A percentile compares a stretch with the other conserved stretches of the same genome.
These are phyloP conservation scores for Pythium monospermum DNA, from an alignment of 352 stramenopile species.

Conservation along the genomic window DNA sequence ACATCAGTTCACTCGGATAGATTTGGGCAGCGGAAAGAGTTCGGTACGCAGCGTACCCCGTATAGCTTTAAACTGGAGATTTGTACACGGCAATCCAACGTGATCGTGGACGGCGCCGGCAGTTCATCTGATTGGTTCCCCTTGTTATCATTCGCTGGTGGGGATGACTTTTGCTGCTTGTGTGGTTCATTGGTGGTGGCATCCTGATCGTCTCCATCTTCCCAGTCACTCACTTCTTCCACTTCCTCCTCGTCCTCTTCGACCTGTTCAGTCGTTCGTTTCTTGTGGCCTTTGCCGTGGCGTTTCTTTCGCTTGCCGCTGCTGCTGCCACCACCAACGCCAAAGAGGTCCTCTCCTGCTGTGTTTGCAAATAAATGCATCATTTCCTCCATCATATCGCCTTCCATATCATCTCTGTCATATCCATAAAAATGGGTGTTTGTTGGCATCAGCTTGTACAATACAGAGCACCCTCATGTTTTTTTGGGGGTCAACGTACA, in stretches of 20 bases:
- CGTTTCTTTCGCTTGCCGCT: conserved; percentile 5
- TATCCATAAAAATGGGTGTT: too few species aligned
- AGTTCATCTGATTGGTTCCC: too few species aligned
- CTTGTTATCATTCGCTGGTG: too few species aligned
- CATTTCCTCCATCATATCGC: conserved; percentile 42
- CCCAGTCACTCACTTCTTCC: conserved; percentile 27
- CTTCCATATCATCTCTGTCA: conserved; percentile 30
- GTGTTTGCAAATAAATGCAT: conserved; percentile 46
- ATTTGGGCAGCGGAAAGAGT: not conserved
- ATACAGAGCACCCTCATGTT: too few species aligned
- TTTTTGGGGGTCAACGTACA: conserved; percentile 26
- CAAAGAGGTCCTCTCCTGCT: conserved; percentile 20
- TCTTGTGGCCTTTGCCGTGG: conserved; percentile 5
- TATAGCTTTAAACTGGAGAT: too few species aligned
- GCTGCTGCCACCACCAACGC: conserved; percentile 7
- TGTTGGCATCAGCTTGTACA: too few species aligned
- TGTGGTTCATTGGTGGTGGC: too few species aligned
- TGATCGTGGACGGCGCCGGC: too few species aligned
- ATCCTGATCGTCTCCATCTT: conserved; percentile 7
- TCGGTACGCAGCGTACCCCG: not conserved
- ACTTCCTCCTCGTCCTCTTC: conserved; percentile 17
- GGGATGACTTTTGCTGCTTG: too few species aligned
- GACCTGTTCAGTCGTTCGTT: not conserved
- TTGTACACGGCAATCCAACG: too few species aligned
- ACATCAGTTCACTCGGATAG: too few species aligned